Base-by-base conservation (phyloP, 345 rosid species). In the Populus pruinosa region DNA sequence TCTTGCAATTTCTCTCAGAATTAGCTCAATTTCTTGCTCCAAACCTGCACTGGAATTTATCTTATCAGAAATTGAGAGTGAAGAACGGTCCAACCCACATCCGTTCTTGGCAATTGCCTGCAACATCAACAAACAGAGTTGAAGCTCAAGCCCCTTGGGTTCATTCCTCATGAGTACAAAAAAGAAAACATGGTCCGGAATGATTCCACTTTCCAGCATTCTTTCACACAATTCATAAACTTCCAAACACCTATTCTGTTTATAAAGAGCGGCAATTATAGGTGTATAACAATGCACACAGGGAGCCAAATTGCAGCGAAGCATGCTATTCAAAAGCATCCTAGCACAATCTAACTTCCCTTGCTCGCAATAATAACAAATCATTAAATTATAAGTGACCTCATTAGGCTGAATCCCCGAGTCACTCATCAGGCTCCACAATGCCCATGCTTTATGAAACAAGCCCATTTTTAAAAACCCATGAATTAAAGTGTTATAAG, bases 171-270 rank as follows among this genome's bases (percentile, higher is more conserved):
- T 82, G 67, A 87, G 85, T 39, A 81, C 77, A 83, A 88, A 87
- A 79, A 85, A 90, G 49, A 89, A 73, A 50, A 93, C 50, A 77
- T 87, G 91, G 73, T 93, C 97, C 2, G 94, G 97, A 55, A 86
- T 84, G 77, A 91, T 83, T 62, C 89, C 85, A 2, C 70, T 72
- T 25, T 78, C 85, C 82, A 87, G 79, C 92, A 90, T 88, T 33
- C 65, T 82, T 80, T 76, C 83, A 79, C 72, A 86, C 80, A 89
- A 71, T 68, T 85, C 86, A 72, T 77, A 81, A 64, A 81, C 89
- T 82, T 90, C 86, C 31, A 27, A 66, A 27, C 84, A 44, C 56
- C 83, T 85, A 0, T 88, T 87, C 70, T 87, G 82, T 83, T 89
- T 87, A 78, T 72, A 85, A 66, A 89, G 83, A 27, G 88, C 82